These are phyloP conservation scores for Anthracocystis setariae DNA, from an alignment of 1,284 basidiomycete genomes.

Conservation along the genomic window DNA sequence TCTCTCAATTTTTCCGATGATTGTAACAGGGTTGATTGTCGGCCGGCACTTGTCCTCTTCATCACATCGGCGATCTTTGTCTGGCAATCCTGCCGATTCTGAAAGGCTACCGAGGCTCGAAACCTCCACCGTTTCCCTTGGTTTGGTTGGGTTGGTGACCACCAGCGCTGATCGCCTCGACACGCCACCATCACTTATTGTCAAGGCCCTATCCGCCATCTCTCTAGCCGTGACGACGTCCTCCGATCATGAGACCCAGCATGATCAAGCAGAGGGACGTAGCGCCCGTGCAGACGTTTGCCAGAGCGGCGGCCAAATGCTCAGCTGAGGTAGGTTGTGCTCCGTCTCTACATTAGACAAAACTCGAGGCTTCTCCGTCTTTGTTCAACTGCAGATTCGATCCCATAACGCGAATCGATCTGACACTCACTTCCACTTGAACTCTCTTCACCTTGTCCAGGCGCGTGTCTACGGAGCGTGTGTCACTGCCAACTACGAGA, in stretches of 20 bases:
- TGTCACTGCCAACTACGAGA: conserved; percentile 78
- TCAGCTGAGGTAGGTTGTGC: conserved; percentile 23
- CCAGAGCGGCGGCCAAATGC: conserved; percentile 46
- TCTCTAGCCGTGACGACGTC: too few species aligned
- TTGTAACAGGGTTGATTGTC: conserved; percentile 1
- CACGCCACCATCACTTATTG: not conserved
- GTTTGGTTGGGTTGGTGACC: too few species aligned
- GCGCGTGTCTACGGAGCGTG: conserved; percentile 82
- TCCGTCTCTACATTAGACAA: not conserved
- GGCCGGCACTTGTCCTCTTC: not conserved
- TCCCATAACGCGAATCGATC: not conserved
- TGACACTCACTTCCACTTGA: not conserved
- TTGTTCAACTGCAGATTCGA: too few species aligned
- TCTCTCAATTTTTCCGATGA: conserved; percentile 13
- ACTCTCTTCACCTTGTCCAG: conserved; percentile 59
- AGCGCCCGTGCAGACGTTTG: conserved; percentile 50
- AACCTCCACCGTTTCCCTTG: too few species aligned
- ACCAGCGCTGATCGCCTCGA: too few species aligned
- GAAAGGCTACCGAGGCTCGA: too few species aligned
- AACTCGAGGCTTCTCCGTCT: not conserved
- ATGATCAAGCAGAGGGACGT: conserved; percentile 46
- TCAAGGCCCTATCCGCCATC: too few species aligned
- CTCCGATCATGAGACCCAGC: conserved; percentile 29
- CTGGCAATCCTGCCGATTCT: too few species aligned
- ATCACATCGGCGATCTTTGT: too few species aligned